These are phyloP conservation scores for Cladosporium velox DNA, from an alignment of 2,329 filamentous ascomycete species.

Conservation along the genomic window DNA sequence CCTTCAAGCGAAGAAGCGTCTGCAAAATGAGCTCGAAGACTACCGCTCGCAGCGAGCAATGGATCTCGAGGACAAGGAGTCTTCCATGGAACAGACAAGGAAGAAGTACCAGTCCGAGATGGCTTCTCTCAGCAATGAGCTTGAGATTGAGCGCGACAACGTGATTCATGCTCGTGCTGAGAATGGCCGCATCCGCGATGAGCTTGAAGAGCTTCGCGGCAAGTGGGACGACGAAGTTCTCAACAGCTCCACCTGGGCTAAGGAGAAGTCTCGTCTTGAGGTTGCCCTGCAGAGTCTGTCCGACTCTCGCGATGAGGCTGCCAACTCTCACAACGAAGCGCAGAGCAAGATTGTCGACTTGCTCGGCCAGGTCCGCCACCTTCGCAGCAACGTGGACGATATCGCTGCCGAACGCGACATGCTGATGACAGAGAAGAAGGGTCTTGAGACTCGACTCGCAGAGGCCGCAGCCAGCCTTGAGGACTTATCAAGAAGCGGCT, in stretches of 20 bases:
- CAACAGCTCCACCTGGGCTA: slow-evolving; percentile 97
- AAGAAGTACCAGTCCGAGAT: slow-evolving; percentile 98
- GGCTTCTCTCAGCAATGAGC: slow-evolving; percentile 82
- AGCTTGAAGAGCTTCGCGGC: slow-evolving; percentile 88
- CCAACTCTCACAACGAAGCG: slow-evolving; percentile 89
- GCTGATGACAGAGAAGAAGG: slow-evolving; percentile 84
- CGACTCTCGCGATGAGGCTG: slow-evolving; percentile 89
- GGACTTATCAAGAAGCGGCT: slow-evolving; percentile 75
- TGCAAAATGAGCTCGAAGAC: slow-evolving; percentile 96
- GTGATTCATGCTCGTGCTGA: slow-evolving; percentile 80
- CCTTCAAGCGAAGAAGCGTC: slow-evolving; percentile 84
- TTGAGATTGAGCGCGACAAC: slow-evolving; percentile 92
- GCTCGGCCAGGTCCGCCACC: slow-evolving; percentile 81
- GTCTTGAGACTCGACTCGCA: slow-evolving; percentile 77
- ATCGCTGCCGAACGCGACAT: slow-evolving; percentile 81
- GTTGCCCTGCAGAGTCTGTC: slow-evolving; percentile 85
- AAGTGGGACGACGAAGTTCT: slow-evolving; percentile 99
- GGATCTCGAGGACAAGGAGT: slow-evolving; percentile 95
- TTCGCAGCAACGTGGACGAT: slow-evolving; percentile 84
- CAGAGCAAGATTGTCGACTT: slow-evolving; percentile 90
- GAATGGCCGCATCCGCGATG: slow-evolving; percentile 85
- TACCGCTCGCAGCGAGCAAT: slow-evolving; percentile 93
- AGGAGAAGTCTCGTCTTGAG: slow-evolving; percentile 92
- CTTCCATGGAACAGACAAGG: slow-evolving; percentile 91
- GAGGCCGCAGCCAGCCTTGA: slow-evolving; percentile 89